Evolutionary conservation across 805 yeast species (phyloP).

Genomic region (Monosporozyma aquatica): DNA sequence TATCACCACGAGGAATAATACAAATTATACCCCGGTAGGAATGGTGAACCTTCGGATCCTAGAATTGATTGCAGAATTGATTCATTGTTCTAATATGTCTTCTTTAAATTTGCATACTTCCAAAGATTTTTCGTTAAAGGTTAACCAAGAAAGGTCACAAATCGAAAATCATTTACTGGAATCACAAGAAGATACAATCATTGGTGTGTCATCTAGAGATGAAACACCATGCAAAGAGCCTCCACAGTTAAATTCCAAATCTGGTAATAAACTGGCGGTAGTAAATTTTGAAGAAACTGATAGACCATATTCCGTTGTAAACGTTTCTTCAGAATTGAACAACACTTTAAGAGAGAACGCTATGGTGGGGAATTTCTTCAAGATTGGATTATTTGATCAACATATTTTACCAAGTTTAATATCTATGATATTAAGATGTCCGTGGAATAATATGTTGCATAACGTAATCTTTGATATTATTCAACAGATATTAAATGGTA

Average conservation of each 20-base stretch:
- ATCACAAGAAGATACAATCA: slow-evolving; percentile 23
- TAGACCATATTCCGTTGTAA: neutral
- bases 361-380: slow-evolving; percentile 80
- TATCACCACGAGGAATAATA: neutral
- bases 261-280: neutral
- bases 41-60: slow-evolving; percentile 85
- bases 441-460: slow-evolving; percentile 96
- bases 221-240: too few relatives aligned
- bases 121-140: slow-evolving; percentile 53
- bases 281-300: slow-evolving; percentile 1
- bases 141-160: slow-evolving; percentile 59
- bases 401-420: slow-evolving; percentile 60
- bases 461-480: slow-evolving; percentile 94
- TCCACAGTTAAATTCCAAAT: neutral
- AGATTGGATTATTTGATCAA: slow-evolving; percentile 72
- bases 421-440: slow-evolving; percentile 68
- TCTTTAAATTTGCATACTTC: slow-evolving; percentile 71
- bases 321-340: neutral
- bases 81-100: slow-evolving; percentile 97
- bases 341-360: slow-evolving; percentile 43
- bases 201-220: neutral
- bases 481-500: slow-evolving; percentile 88
- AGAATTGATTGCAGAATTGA: slow-evolving; percentile 85
- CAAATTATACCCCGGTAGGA: slow-evolving; percentile 51
- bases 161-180: slow-evolving; percentile 33